Base-by-base conservation (phyloP, 2,329 filamentous ascomycete genomes). In the Hymenoscyphus infarciens region DNA sequence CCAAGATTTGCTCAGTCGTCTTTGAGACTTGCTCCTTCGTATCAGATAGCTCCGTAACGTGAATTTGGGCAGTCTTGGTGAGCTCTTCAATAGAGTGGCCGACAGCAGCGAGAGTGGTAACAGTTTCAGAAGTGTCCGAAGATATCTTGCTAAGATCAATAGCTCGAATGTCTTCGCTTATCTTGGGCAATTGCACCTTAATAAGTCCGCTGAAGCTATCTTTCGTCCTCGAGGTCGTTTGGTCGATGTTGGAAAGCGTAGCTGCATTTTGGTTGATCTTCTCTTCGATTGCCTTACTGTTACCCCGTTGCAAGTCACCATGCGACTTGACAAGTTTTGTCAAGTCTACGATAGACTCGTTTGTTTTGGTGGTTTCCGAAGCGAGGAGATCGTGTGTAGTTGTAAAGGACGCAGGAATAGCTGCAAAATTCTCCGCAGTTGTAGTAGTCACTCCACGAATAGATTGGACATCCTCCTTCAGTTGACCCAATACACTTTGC, bases 121-220 rank as follows among this genome's bases (percentile, higher is more conserved):
- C 55, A 25, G 45, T 65, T 22, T 60, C 62, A 42, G 49, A 13
- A 15, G 56, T 57, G 19, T 54, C 58, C n/a, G 31, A 38, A 8
- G 56, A 16, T 39, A 57, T n/a, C 22, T 57, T 39, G 33, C 33
- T 15, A 31, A 39, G 31, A 56, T 66, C 64, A 52, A 66, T 58
- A 31, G 62, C 54, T 19, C 60, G 38, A 31, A 66, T 64, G 22
- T 66, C 64, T 55, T 64, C 29, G 45, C 62, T 63, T 16, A 66
- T 61, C 33, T 52, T 27, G 22, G 64, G 62, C 22, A 66, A 55
- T 55, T 58, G 59, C 39, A 64, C 61, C 59, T 64, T 54, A 39
- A 66, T 13, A 58, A 66, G 59, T 25, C 39, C 60, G 22, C 57
- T 57, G 39, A 66, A 38, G 58, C 60, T 11, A 45, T 60, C 49